Evolutionary conservation across 306 rosid species (phyloP).

Genomic region (Notholithocarpus densiflorus): DNA sequence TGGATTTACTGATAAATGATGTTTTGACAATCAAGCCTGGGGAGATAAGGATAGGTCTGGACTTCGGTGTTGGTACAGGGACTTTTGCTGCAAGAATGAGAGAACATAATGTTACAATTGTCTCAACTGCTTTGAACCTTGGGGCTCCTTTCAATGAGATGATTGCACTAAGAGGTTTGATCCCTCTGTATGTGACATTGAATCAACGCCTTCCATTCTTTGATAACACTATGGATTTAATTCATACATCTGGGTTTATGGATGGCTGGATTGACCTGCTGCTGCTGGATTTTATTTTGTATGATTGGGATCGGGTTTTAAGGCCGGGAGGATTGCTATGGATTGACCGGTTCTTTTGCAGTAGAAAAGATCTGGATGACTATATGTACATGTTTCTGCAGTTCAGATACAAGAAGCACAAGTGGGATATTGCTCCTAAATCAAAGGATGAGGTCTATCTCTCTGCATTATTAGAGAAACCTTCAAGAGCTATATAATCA

Average conservation of each 20-base stretch:
- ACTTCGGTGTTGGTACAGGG: slow-evolving; percentile 73
- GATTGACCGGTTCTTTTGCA: slow-evolving; percentile 82
- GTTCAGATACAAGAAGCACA: slow-evolving; percentile 85
- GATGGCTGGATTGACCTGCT: slow-evolving; percentile 90
- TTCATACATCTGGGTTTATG: slow-evolving; percentile 73
- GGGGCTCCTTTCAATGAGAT: slow-evolving; percentile 96
- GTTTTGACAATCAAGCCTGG: slow-evolving; percentile 48
- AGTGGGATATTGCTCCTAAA: slow-evolving; percentile 70
- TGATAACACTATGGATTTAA: slow-evolving; percentile 87
- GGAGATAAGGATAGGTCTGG: slow-evolving; percentile 83
- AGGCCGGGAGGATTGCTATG: slow-evolving; percentile 84
- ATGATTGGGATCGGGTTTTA: slow-evolving; percentile 85
- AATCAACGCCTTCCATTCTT: slow-evolving; percentile 81
- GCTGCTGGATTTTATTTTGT: slow-evolving; percentile 70
- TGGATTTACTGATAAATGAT: slow-evolving; percentile 52
- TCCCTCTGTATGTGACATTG: slow-evolving; percentile 70
- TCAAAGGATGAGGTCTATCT: slow-evolving; percentile 74
- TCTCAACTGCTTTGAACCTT: slow-evolving; percentile 75
- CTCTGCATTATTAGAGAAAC: slow-evolving; percentile 88
- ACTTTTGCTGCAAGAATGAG: slow-evolving; percentile 95
- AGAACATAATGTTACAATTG: slow-evolving; percentile 69
- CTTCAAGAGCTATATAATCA: slow-evolving; percentile 80
- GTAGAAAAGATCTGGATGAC: slow-evolving; percentile 67
- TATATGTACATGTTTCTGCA: slow-evolving; percentile 95
- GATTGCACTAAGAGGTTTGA: slow-evolving; percentile 80